A percentile compares a stretch with the other conserved stretches of the same genome.
Evolutionary conservation across 2,329 filamentous ascomycete species (phyloP).

Genomic region (Pyricularia pennisetigena): DNA sequence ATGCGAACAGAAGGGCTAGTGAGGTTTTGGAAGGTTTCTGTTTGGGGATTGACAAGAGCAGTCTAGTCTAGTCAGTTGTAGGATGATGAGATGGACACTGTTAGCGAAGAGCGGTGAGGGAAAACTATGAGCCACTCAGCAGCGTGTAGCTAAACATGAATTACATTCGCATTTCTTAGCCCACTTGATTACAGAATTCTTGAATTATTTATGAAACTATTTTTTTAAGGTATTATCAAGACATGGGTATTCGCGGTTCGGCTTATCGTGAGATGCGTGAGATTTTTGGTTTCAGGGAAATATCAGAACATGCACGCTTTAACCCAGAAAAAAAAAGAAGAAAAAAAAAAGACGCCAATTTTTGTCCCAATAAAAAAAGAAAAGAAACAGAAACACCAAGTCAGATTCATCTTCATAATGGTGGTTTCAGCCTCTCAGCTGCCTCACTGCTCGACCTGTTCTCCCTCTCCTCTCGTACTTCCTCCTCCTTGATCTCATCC

Average conservation of each 20-base stretch:
- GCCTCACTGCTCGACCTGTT: not conserved
- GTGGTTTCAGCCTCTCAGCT: not conserved
- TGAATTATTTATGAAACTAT: not conserved
- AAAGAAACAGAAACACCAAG: not conserved
- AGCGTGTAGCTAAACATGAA: not conserved
- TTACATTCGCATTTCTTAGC: not conserved
- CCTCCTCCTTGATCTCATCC: not conserved
- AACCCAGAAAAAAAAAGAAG: not conserved
- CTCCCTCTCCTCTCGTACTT: not conserved
- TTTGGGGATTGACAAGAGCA: not conserved
- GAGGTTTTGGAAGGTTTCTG: not conserved
- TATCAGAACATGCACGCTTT: no score
- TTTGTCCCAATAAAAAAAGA: not conserved
- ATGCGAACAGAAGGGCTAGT: not conserved
- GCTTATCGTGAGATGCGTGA: not conserved
- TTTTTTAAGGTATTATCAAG: not conserved
- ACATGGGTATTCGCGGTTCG: not conserved
- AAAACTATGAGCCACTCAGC: not conserved
- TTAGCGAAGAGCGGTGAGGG: not conserved
- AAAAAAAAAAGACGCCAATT: not conserved
- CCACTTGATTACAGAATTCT: not conserved
- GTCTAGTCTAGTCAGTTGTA: not conserved
- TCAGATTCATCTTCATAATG: not conserved
- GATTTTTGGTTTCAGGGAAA: not conserved
- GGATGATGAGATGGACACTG: not conserved